phyloP scores from a whole-genome alignment of 805 yeast species.

The Maudiozyma bulderi region DNA sequence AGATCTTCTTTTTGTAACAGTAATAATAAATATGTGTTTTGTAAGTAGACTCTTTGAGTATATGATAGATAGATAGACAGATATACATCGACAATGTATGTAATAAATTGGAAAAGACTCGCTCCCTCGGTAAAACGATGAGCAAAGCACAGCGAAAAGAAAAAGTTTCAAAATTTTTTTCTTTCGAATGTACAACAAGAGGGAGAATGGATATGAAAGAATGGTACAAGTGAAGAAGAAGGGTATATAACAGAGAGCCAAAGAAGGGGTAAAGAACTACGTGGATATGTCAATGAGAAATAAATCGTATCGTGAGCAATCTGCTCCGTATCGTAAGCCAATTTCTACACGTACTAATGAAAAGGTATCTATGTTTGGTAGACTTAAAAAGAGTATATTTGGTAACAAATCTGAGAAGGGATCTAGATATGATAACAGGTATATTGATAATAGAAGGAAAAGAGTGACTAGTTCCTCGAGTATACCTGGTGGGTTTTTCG shows the following conservation, averaged over 20 bases:
- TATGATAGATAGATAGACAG: too few relatives aligned
- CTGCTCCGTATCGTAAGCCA: conserved; percentile 7
- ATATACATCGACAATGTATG: too few relatives aligned
- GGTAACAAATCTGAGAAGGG: not conserved
- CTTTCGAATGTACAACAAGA: not conserved
- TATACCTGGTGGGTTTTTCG: conserved; percentile 25
- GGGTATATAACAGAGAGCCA: not conserved
- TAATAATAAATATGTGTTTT: too few relatives aligned
- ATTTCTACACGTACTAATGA: conserved; percentile 1
- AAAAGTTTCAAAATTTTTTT: too few relatives aligned
- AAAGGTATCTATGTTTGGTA: conserved; percentile 1
- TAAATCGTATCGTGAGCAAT: conserved; percentile 6
- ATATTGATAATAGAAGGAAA: not conserved
- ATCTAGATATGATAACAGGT: not conserved
- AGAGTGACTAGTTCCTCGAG: not conserved
- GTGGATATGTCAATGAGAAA: not conserved
- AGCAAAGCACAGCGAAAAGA: too few relatives aligned
- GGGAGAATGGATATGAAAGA: not conserved
- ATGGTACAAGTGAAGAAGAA: not conserved
- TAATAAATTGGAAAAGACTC: too few relatives aligned
- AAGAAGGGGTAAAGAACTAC: not conserved
- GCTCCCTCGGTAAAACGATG: too few relatives aligned
- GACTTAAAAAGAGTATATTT: conserved; percentile 1
- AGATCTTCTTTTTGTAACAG: not conserved
- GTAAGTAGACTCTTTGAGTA: too few relatives aligned